Conservation (phyloP, 2,329 filamentous ascomycete species). For the Curvularia sp. region DNA sequence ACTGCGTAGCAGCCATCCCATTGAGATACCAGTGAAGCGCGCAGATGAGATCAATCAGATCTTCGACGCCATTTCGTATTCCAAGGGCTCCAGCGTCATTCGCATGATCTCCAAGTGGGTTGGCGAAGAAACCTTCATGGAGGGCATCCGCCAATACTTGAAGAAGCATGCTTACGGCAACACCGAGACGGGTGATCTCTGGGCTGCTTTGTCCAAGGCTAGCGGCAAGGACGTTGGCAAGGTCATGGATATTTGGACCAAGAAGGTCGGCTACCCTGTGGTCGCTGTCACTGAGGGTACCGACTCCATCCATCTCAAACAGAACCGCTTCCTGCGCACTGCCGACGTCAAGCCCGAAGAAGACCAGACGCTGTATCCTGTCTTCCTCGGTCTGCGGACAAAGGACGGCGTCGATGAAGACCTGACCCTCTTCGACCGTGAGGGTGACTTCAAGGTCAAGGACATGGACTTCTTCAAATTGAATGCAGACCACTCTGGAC, state of each 20-base stretch:
- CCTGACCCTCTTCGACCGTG: slow-evolving; percentile 74
- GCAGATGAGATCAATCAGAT: slow-evolving; percentile 98
- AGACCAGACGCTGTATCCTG: slow-evolving; percentile 84
- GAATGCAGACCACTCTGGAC: slow-evolving; percentile 91
- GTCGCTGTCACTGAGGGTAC: slow-evolving; percentile 80
- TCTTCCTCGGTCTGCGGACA: slow-evolving; percentile 85
- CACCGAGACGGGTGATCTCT: slow-evolving; percentile 88
- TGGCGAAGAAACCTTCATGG: slow-evolving; percentile 89
- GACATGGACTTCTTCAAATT: slow-evolving; percentile 93
- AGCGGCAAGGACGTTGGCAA: slow-evolving; percentile 90
- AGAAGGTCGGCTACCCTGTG: slow-evolving; percentile 92
- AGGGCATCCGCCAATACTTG: slow-evolving; percentile 87
- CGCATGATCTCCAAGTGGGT: slow-evolving; percentile 97
- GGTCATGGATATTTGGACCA: slow-evolving; percentile 96
- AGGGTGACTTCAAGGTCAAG: slow-evolving; percentile 77
- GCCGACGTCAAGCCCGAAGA: slow-evolving; percentile 94
- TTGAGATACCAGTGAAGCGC: slow-evolving; percentile 93
- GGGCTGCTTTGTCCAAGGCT: slow-evolving; percentile 84
- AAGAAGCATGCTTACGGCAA: slow-evolving; percentile 98
- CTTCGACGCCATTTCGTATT: slow-evolving; percentile 97
- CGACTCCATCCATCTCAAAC: slow-evolving; percentile 82
- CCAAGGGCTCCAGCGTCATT: slow-evolving; percentile 93
- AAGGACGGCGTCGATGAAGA: slow-evolving; percentile 82
- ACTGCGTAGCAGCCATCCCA: slow-evolving; percentile 91
- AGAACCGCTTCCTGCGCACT: slow-evolving; percentile 93